Base-by-base conservation (phyloP, 2,329 filamentous ascomycete genomes). In the Fusarium decemcellulare region DNA sequence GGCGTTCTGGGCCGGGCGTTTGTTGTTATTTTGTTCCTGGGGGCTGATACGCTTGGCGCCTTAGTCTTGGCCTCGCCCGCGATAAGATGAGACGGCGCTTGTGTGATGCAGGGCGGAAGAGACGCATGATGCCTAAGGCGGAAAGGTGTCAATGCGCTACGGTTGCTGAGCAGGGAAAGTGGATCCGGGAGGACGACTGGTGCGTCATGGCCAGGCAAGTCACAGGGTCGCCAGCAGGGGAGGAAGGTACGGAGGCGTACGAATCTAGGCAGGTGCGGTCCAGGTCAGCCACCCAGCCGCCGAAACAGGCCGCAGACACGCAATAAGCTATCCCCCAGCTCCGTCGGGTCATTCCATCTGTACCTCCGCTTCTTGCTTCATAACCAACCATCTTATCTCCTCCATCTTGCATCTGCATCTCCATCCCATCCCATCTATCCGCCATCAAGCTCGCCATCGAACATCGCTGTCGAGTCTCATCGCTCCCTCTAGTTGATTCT, bases 151-250 rank as follows among this genome's bases (percentile, higher is more conserved):
- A 63, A 48, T 54, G 54, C 44, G 9, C 27, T 27, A 48, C 63
- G 68, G 74, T 76, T 76, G 74, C 74, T 63, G 70, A 61, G 68
- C 68, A 74, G 58, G 61, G 61, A 70, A 65, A 67, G 73, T 74
- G 73, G 73, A 65, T 53, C 63, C 52, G 54, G 36, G 59, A 61
- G 70, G 66, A 59, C 50, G 63, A 55, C 52, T 75, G 70, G 70
- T 76, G 74, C 74, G 74, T 76, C 72, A 76, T 76, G 71, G 68
- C 68, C 44, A 61, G 69, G 46, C 61, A 47, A 72, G 72, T 75
- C 72, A 75, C 73, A 74, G 70, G 73, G 70, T 51, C 71, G 67
- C 51, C 50, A 53, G 48, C 68, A 68, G 61, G 67, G 65, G 39
- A 48, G 64, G 59, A 58, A 64, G 54, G 61, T 60, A 63, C 55